Conservation (phyloP, 2,329 filamentous ascomycete genomes). For the Paraphoma chrysanthemicola region DNA sequence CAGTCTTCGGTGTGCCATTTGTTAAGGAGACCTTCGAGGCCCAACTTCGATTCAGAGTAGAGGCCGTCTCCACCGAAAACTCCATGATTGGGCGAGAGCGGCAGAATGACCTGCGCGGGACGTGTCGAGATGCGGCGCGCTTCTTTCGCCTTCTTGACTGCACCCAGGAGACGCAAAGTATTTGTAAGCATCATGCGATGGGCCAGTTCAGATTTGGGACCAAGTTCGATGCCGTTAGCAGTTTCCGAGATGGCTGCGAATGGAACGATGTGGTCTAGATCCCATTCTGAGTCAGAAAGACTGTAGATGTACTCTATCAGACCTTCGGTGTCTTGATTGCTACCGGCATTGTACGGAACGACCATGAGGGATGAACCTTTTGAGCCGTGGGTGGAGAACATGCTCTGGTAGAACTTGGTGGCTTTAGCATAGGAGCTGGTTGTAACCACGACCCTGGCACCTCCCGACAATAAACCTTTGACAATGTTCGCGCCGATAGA, state of each 20-base stretch:
- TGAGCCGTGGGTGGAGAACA: constrained; percentile 44
- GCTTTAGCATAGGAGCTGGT: constrained; percentile 40
- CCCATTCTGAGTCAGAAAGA: constrained; percentile 69
- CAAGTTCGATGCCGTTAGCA: constrained; percentile 64
- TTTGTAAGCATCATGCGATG: constrained; percentile 99
- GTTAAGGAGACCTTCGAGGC: constrained; percentile 45
- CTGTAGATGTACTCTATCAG: constrained; percentile 51
- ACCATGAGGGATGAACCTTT: constrained; percentile 46
- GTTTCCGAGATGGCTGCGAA: constrained; percentile 62
- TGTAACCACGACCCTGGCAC: constrained; percentile 50
- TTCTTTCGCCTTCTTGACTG: constrained; percentile 69
- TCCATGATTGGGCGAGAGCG: constrained; percentile 55
- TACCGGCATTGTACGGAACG: constrained; percentile 52
- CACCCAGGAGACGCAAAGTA: constrained; percentile 82
- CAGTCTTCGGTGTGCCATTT: constrained; percentile 48
- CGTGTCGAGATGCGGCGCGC: constrained; percentile 44
- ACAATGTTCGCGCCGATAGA: constrained; percentile 49
- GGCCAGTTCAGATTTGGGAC: constrained; percentile 71
- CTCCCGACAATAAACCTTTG: constrained; percentile 40
- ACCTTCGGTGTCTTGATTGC: constrained; percentile 55
- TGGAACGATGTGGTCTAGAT: constrained; percentile 59
- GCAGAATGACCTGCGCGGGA: constrained; percentile 51
- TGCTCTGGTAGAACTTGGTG: constrained; percentile 58
- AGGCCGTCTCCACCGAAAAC: constrained; percentile 53
- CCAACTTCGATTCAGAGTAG: constrained; percentile 56